Conservation (phyloP, 768 basidiomycete species). For the Hygrophorus pudorinus region DNA sequence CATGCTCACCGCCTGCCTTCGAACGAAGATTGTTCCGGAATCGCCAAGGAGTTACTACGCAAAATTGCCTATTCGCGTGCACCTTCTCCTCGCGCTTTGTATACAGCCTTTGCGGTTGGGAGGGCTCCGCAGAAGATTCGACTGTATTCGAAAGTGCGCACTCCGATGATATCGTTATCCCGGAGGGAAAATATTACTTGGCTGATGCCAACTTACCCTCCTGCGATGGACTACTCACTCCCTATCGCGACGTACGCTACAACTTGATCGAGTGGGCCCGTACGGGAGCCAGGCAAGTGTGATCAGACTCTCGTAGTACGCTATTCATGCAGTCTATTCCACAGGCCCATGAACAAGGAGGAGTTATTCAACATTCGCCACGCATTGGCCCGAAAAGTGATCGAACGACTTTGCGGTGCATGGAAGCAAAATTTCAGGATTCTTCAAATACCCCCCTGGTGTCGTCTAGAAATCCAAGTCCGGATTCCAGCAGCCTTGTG, state of each 20-base stretch:
- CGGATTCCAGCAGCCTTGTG: conserved; percentile 15
- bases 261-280: conserved; percentile 26
- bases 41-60: conserved; percentile 24
- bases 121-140: conserved; percentile 28
- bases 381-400: conserved; percentile 25
- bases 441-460: conserved; percentile 13
- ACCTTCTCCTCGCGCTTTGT: conserved; percentile 16
- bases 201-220: conserved; percentile 26
- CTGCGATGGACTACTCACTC: conserved; percentile 26
- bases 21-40: conserved; percentile 14
- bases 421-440: conserved; percentile 18
- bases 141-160: conserved; percentile 21
- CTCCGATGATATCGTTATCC: conserved; percentile 19
- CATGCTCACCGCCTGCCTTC: conserved; percentile 9
- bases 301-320: conserved; percentile 2
- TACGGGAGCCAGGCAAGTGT: conserved; percentile 12
- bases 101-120: conserved; percentile 30
- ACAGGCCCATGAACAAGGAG: conserved; percentile 24
- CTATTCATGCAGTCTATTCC: conserved; percentile 6
- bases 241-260: conserved; percentile 27
- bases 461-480: conserved; percentile 15
- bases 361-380: conserved; percentile 34
- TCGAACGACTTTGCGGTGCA: conserved; percentile 29
- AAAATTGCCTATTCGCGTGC: conserved; percentile 27
- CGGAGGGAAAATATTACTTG: conserved; percentile 23